Percentiles rank a stretch among this genome's conserved stretches.
Evolutionary conservation across 495 filamentous ascomycete species (phyloP).

Genomic region (Aspergillus affinis): DNA sequence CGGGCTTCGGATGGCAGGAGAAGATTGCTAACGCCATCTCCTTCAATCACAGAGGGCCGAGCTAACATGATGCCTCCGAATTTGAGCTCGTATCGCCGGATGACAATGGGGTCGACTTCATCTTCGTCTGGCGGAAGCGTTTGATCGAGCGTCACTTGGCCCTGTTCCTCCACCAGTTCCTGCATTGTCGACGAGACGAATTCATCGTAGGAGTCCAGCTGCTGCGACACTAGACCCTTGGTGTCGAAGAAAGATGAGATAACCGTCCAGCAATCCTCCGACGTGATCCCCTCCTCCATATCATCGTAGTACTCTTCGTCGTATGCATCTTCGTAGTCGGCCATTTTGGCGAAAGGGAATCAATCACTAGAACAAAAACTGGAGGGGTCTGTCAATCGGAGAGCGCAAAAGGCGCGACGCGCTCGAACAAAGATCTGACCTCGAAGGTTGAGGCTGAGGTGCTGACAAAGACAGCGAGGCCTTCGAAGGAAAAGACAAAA

Average conservation of each 20-base stretch:
- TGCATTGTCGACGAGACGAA: slow-evolving; percentile 92
- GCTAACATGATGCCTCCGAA: slow-evolving; percentile 84
- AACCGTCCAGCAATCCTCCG: slow-evolving; percentile 96
- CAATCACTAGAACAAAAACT: slow-evolving; percentile 6
- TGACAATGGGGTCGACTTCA: slow-evolving; percentile 68
- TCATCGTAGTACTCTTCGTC: slow-evolving; percentile 59
- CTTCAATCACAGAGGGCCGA: slow-evolving; percentile 84
- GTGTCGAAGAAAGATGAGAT: slow-evolving; percentile 94
- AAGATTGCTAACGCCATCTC: slow-evolving; percentile 77
- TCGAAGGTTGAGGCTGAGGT: slow-evolving; percentile 4
- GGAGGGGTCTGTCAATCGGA: slow-evolving; percentile 10
- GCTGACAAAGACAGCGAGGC: background rate
- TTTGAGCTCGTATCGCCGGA: slow-evolving; percentile 89
- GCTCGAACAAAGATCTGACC: slow-evolving; percentile 24
- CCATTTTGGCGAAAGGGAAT: slow-evolving; percentile 41
- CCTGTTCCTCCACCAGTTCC: slow-evolving; percentile 86
- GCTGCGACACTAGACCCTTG: slow-evolving; percentile 95
- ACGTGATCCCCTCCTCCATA: slow-evolving; percentile 67
- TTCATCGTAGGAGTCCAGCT: slow-evolving; percentile 97
- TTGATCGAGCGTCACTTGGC: slow-evolving; percentile 83
- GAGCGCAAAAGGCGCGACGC: slow-evolving; percentile 38
- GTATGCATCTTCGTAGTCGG: slow-evolving; percentile 51
- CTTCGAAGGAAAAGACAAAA: background rate
- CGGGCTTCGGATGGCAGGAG: slow-evolving; percentile 91
- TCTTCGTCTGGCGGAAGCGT: slow-evolving; percentile 69